A percentile compares a stretch with the other conserved stretches of the same genome.
phyloP scores from a whole-genome alignment of 2,329 filamentous ascomycete species.

The Fusarium sp. region DNA sequence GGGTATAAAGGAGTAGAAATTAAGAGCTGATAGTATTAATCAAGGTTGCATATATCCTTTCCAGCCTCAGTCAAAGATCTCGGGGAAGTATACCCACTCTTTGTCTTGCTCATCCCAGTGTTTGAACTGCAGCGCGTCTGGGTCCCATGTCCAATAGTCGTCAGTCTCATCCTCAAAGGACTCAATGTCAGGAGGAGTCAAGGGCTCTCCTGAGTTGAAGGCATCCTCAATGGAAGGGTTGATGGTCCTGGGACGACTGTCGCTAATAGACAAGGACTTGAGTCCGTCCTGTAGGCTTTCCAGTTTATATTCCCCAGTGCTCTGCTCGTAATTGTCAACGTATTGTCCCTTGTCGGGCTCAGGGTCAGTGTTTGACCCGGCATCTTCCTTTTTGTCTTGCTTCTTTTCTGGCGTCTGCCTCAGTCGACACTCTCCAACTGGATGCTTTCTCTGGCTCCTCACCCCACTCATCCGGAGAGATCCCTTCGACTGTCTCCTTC shows the following conservation, averaged over 20 bases:
- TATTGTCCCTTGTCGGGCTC: constrained; percentile 10
- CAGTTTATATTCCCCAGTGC: background rate
- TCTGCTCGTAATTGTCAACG: constrained; percentile 7
- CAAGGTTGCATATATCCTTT: background rate
- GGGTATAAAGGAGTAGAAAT: background rate
- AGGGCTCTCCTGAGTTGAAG: constrained; percentile 29
- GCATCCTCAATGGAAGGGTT: constrained; percentile 24
- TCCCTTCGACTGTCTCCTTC: constrained; percentile 12
- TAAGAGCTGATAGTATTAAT: background rate
- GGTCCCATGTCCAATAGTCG: constrained; percentile 42
- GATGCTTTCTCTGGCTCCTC: constrained; percentile 10
- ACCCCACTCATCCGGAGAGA: background rate
- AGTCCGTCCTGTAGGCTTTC: constrained; percentile 12
- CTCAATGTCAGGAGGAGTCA: constrained; percentile 37
- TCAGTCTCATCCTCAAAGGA: constrained; percentile 33
- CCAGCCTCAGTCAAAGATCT: constrained; percentile 38
- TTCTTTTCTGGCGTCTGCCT: background rate
- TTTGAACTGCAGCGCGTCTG: constrained; percentile 24
- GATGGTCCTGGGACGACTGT: background rate
- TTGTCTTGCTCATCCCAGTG: constrained; percentile 41
- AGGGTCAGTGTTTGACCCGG: background rate
- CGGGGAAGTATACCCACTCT: constrained; percentile 41
- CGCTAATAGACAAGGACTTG: constrained; percentile 10
- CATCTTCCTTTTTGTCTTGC: background rate
- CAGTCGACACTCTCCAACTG: background rate